Evolutionary conservation across 2,329 filamentous ascomycete genomes (phyloP).

Genomic region (Sclerotiophoma versabilis): DNA sequence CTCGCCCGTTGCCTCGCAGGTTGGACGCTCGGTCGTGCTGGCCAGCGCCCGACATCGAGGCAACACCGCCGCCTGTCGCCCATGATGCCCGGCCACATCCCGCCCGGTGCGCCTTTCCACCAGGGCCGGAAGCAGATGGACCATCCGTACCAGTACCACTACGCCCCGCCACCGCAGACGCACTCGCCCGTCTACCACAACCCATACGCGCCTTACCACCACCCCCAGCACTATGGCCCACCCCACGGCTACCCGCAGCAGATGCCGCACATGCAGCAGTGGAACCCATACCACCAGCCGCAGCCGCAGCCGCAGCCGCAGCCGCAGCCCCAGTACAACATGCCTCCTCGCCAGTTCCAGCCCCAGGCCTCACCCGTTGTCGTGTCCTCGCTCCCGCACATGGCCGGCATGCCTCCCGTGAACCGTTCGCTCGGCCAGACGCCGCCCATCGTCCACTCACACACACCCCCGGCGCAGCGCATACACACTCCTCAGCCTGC

Average conservation of each 20-base stretch:
- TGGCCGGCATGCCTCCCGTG: conserved; percentile 57
- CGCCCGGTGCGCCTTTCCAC: conserved; percentile 49
- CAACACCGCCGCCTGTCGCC: conserved; percentile 53
- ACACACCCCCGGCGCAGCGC: conserved; percentile 43
- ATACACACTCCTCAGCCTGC: conserved; percentile 40
- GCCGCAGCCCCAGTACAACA: conserved; percentile 44
- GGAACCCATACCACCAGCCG: conserved; percentile 49
- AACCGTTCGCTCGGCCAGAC: conserved; percentile 49
- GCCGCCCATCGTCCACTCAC: conserved; percentile 47
- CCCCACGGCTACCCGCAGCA: conserved; percentile 46
- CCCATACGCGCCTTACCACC: conserved; percentile 47
- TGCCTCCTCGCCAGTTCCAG: conserved; percentile 49
- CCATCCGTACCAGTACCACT: conserved; percentile 36
- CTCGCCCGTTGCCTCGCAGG: conserved; percentile 46
- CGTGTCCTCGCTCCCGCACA: conserved; percentile 55
- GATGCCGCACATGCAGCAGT: conserved; percentile 48
- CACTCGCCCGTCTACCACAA: conserved; percentile 50
- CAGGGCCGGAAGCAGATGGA: conserved; percentile 52
- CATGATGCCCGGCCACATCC: conserved; percentile 72
- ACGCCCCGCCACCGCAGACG: conserved; percentile 45
- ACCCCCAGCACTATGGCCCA: conserved; percentile 50
- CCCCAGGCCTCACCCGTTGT: conserved; percentile 54
- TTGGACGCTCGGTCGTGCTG: conserved; percentile 47
- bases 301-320: neutral
- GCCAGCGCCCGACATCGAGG: conserved; percentile 50